Evolutionary conservation across 1,284 basidiomycete species (phyloP).

Genomic region (Phlebopus sp.): DNA sequence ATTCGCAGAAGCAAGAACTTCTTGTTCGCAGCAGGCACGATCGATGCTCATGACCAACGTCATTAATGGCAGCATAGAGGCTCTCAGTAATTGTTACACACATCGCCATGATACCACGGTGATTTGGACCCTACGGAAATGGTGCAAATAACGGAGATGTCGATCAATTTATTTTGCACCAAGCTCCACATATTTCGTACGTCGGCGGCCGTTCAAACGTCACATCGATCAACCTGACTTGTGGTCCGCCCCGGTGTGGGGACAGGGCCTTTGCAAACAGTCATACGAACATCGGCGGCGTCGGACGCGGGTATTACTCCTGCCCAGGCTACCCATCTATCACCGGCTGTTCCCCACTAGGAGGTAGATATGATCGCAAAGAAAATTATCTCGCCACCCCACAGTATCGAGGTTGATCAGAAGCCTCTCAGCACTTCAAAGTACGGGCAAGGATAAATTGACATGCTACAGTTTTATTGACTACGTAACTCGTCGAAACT

Average conservation of each 20-base stretch:
- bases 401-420: slow-evolving; percentile 4
- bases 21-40: not conserved
- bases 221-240: not conserved
- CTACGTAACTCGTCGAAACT: too few relatives aligned
- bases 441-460: too few relatives aligned
- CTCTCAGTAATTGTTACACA: slow-evolving; percentile 6
- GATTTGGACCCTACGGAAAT: slow-evolving; percentile 3
- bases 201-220: not conserved
- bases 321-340: not conserved
- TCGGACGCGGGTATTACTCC: too few relatives aligned
- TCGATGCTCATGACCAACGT: not conserved
- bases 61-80: slow-evolving; percentile 4
- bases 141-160: not conserved
- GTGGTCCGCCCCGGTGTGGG: slow-evolving; percentile 1
- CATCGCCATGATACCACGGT: slow-evolving; percentile 4
- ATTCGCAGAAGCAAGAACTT: slow-evolving; percentile 5
- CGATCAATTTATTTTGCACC: not conserved
- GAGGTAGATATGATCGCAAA: slow-evolving; percentile 7
- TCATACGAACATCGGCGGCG: not conserved
- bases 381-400: slow-evolving; percentile 7
- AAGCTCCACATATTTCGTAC: not conserved
- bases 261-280: not conserved
- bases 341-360: not conserved
- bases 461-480: too few relatives aligned
- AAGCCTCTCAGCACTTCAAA: too few relatives aligned